Conservation (phyloP, 2,329 filamentous ascomycete species). For the Cyclaneusma minus region DNA sequence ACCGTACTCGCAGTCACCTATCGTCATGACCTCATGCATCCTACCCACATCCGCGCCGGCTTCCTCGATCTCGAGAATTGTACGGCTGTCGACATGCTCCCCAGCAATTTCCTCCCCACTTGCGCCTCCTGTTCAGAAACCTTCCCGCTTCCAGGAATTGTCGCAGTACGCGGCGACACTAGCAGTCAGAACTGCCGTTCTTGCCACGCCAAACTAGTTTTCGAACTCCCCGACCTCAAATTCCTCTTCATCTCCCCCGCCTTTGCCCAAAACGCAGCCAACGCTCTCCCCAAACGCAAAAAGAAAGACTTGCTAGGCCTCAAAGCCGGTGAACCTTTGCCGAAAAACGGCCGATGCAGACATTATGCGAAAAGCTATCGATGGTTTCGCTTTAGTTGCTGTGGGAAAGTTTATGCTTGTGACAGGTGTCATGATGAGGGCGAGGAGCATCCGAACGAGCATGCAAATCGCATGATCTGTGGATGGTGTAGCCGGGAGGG, state of each 20-base stretch:
- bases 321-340: constrained; percentile 39
- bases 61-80: constrained; percentile 67
- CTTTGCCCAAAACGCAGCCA: constrained; percentile 2
- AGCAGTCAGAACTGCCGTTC: constrained; percentile 62
- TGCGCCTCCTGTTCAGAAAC: constrained; percentile 61
- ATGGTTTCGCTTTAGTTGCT: constrained; percentile 53
- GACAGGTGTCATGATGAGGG: constrained; percentile 61
- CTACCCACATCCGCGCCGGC: constrained; percentile 57
- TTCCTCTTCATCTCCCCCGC: constrained; percentile 53
- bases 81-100: constrained; percentile 57
- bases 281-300: no score
- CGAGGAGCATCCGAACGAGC: constrained; percentile 61
- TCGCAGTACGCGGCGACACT: constrained; percentile 59
- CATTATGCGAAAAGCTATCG: constrained; percentile 45
- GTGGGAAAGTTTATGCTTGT: constrained; percentile 40
- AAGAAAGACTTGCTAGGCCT: constrained; percentile 39
- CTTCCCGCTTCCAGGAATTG: constrained; percentile 44
- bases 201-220: constrained; percentile 67
- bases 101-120: constrained; percentile 62
- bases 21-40: constrained; percentile 56
- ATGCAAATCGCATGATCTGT: constrained; percentile 74
- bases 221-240: constrained; percentile 63
- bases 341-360: constrained; percentile 33
- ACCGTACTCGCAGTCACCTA: constrained; percentile 36
- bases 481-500: constrained; percentile 70